Evolutionary conservation across 108 stramenopile species (phyloP).

Genomic region (Heterococcus sp.): DNA sequence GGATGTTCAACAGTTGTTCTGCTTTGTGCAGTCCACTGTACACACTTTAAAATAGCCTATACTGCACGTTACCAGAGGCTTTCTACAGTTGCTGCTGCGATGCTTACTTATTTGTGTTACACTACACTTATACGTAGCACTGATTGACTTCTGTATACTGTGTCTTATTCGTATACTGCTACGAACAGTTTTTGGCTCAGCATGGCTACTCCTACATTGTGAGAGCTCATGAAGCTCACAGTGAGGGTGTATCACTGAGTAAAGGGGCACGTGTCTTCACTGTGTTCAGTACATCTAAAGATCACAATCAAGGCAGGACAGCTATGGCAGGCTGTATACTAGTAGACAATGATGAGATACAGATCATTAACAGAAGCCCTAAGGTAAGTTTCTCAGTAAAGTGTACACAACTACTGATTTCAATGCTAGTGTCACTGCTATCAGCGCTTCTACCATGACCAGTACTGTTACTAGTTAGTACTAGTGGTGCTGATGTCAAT

Average conservation of each 20-base stretch:
- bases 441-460: neutral
- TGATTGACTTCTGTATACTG: no score
- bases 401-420: neutral
- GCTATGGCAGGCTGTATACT: conserved; percentile 55
- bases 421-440: neutral
- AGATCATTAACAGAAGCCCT: conserved; percentile 14
- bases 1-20: no score
- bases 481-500: no score
- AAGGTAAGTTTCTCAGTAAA: neutral
- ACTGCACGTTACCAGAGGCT: no score
- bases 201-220: conserved; percentile 93
- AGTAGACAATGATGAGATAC: conserved; percentile 43
- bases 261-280: conserved; percentile 96
- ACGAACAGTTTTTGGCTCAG: conserved; percentile 74
- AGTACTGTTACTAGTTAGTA: neutral
- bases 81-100: no score
- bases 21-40: no score
- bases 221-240: conserved; percentile 98
- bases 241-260: conserved; percentile 89
- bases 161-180: no score
- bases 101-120: no score
- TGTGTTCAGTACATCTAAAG: conserved; percentile 64
- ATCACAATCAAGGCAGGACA: conserved; percentile 55
- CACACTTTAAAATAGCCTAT: no score
- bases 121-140: no score